Base-by-base conservation (phyloP, 2,329 filamentous ascomycete genomes). In the Aspergillus fijiensis region DNA sequence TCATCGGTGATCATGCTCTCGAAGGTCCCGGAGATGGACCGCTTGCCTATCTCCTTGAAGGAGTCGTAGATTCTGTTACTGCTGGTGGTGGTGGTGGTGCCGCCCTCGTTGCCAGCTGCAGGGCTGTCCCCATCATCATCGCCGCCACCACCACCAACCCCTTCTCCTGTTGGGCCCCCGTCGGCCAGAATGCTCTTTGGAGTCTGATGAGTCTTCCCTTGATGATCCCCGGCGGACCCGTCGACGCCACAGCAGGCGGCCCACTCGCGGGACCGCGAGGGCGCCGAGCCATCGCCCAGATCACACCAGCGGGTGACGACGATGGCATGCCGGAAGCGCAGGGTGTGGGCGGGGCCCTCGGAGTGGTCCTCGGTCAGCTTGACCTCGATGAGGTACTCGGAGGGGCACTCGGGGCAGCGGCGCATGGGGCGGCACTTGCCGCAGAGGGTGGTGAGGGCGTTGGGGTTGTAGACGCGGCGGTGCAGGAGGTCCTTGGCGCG, bases 291-390 rank as follows among this genome's bases (percentile, higher is more conserved):
- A 69, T 85, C 79, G 1, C 85, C 85, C 16, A 88, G 69, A 71
- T 88, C 85, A 61, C 80, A 82, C 85, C 85, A 88, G 19, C 85
- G 74, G 7, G 85, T 87, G 4, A 87, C 82, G 4, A 85, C 79
- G 57, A 88, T 80, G 1, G 83, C 81, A 59, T 87, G 84, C 65
- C 83, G 86, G 72, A 88, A 88, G 4, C 65, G 62, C 21, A 67
- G 48, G 3, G 76, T 72, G 42, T 73, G 62, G 6, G 76, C 70
- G 23, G 23, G 4, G 65, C 53, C 60, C 7, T 83, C 76, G 29
- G 69, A 71, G 51, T 74, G 79, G 62, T 87, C 85, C 70, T 88
- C 85, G 2, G 81, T 76, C 60, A 87, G 75, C 62, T 84, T 85
- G 6, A 87, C 70, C 69, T 88, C 85, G 51, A 87, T 77, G 11